Evolutionary conservation across 1,284 basidiomycete species (phyloP), one percentile per base, ranked within the genome.

Genomic region (Blastosporella zonata): DNA sequence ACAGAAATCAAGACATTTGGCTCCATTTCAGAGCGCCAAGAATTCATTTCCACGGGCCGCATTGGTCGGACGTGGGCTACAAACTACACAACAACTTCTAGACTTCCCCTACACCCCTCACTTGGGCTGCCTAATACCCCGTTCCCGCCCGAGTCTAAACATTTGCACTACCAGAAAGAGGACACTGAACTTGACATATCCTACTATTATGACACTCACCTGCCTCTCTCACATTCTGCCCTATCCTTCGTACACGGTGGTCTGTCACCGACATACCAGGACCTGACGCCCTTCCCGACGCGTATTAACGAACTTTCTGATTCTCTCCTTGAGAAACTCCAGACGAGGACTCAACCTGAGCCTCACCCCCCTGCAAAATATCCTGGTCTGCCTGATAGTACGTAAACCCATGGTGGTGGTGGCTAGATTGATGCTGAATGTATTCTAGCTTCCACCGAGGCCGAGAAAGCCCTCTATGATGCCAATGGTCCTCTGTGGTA

Each of bases 211-310:
- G 57, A 64, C 49, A 35, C 57, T 31, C 50, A 49, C 21, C 61
- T 73, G 1, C 75, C 81, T 0, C 73, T 91, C 38, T 84, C 83
- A 0, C 85, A 88, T 62, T 77, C 87, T 0, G 88, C 90, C 0
- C 68, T 91, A 15, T 88, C 89, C 6, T 96, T 96, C 64, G 88
- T 93, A 1, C 93, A 92, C 53, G 93, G 93, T 13, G 92, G 91
- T 0, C 74, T 95, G 18, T 81, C 90, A 3, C 89, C 90, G 0
- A 74, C 78, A 0, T 93, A 87, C 62, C 67, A 74, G 0, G 73
- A 84, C 53, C 74, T 94, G 13, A 73, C 78, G 4, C 88, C 91
- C 0, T 95, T 91, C 67, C 91, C 93, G 0, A 78, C 81, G 6
- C 73, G 76, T 15, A 93, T 95, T 59, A 96, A 96, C 62, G 71